phyloP scores from a whole-genome alignment of 1,284 basidiomycete genomes.

The Coniferiporia weirii region DNA sequence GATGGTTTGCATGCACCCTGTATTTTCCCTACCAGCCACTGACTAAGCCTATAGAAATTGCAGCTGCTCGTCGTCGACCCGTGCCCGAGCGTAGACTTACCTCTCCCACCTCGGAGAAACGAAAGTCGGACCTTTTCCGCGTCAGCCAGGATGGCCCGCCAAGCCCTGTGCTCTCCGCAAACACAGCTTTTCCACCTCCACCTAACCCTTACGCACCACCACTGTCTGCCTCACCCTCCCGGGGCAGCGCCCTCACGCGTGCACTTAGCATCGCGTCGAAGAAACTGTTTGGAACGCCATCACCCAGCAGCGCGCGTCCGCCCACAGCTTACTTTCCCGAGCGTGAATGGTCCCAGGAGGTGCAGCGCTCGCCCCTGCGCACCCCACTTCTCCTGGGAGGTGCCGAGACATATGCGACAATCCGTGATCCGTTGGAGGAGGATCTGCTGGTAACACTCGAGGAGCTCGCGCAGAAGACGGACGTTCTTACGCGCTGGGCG shows the following conservation, averaged over 20 bases:
- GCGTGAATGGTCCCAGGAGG: slow-evolving; percentile 2
- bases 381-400: slow-evolving; percentile 39
- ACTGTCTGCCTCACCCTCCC: slow-evolving; percentile 60
- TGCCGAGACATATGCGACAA: slow-evolving; percentile 14
- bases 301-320: slow-evolving; percentile 30
- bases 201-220: slow-evolving; percentile 34
- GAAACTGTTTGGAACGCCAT: slow-evolving; percentile 74
- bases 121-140: slow-evolving; percentile 22
- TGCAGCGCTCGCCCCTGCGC: slow-evolving; percentile 46
- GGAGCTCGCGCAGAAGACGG: slow-evolving; percentile 92
- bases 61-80: slow-evolving; percentile 50
- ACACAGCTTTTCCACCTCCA: slow-evolving; percentile 58
- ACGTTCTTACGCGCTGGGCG: slow-evolving; percentile 88
- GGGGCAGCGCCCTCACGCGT: slow-evolving; percentile 75
- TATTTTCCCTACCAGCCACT: slow-evolving; percentile 11
- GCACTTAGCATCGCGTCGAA: slow-evolving; percentile 88
- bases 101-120: slow-evolving; percentile 42
- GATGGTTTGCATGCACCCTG: slow-evolving; percentile 48
- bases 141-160: slow-evolving; percentile 24
- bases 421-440: slow-evolving; percentile 71
- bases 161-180: slow-evolving; percentile 30
- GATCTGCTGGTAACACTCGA: slow-evolving; percentile 73
- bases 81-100: slow-evolving; percentile 47
- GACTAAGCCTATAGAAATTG: slow-evolving; percentile 48
- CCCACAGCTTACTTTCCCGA: slow-evolving; percentile 25